phyloP scores from a whole-genome alignment of 2,329 filamentous ascomycete genomes.

The Biscogniauxia sp. region DNA sequence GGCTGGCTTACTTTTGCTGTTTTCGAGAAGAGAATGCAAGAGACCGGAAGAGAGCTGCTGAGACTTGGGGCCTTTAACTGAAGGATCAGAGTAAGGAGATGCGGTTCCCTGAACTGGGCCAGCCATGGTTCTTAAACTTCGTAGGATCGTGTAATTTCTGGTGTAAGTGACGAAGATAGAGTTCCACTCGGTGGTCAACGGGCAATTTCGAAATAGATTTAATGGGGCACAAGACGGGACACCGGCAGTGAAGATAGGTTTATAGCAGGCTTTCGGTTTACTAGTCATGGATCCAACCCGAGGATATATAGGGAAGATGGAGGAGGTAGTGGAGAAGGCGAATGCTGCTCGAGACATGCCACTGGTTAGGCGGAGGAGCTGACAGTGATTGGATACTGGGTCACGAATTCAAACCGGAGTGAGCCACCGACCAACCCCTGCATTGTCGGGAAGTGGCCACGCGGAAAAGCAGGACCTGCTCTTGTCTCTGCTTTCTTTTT shows the following conservation, averaged over 20 bases:
- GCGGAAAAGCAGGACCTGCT: not conserved
- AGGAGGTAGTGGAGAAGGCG: slow-evolving; percentile 28
- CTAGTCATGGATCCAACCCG: slow-evolving; percentile 33
- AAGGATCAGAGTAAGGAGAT: slow-evolving; percentile 45
- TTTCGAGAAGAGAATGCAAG: slow-evolving; percentile 29
- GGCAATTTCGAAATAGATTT: slow-evolving; percentile 28
- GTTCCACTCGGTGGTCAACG: slow-evolving; percentile 31
- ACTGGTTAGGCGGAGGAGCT: slow-evolving; percentile 27
- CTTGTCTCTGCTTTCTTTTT: not conserved
- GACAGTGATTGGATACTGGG: slow-evolving; percentile 31
- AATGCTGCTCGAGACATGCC: slow-evolving; percentile 30
- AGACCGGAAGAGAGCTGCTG: slow-evolving; percentile 38
- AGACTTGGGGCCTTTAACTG: slow-evolving; percentile 43
- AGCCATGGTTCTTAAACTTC: slow-evolving; percentile 34
- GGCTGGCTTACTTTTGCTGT: slow-evolving; percentile 26
- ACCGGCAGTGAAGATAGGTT: slow-evolving; percentile 27
- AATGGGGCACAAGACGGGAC: slow-evolving; percentile 30
- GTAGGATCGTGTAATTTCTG: slow-evolving; percentile 18
- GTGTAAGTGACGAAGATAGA: slow-evolving; percentile 20
- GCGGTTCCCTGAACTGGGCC: slow-evolving; percentile 42
- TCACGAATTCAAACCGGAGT: slow-evolving; percentile 38
- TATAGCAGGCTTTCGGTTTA: slow-evolving; percentile 26
- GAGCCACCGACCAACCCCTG: slow-evolving; percentile 27
- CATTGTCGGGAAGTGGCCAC: slow-evolving; percentile 27
- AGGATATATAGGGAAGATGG: slow-evolving; percentile 37